Base-by-base conservation (phyloP, 2,329 filamentous ascomycete species). In the Ilyonectria robusta region DNA sequence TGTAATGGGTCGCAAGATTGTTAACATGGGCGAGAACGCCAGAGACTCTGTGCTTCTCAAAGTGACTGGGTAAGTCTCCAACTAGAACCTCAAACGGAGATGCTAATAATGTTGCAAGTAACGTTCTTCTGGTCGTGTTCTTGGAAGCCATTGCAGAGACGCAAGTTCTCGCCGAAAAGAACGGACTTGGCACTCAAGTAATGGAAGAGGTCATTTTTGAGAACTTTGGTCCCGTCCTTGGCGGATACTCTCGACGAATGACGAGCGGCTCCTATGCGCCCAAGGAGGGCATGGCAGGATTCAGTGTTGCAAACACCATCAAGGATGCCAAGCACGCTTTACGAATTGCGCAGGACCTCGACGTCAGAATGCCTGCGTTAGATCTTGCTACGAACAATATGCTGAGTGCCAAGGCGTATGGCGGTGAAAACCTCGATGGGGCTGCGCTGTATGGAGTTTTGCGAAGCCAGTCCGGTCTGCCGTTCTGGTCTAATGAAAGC, bases 361-460 rank as follows among this genome's bases (percentile, higher is more conserved):
- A 62, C 6, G 59, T 62, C 31, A 55, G 59, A 15, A 62, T 62
- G 59, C 59, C 59, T 2, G 59, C 59, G 35, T 21, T 62, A 42
- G 59, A 62, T 13, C 46, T 62, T 48, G 59, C 59, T 1, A 62
- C 59, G 2, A 62, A 62, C 31, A 62, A 62, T n/a, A 62, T 62
- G 59, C 15, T 62, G 15, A 62, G 59, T 9, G 59, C 59, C 1
- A 62, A 55, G 15, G 59, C 59, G 2, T 62, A 62, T 26, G 59
- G 59, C 17, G 59, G 59, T 5, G 50, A 62, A n/a, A 62, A 62
- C 11, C 29, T 53, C 10, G 50, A 53, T 15, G 50, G 50, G 9
- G 50, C 50, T 53, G 50, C 50, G 10, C 50, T 53, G 35, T 53
- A 53, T 19, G 50, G 50, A 15, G 33, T 33, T 2, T 35, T 53